Conservation (phyloP, 495 filamentous ascomycete genomes). For the Amphirosellinia nigrospora region DNA sequence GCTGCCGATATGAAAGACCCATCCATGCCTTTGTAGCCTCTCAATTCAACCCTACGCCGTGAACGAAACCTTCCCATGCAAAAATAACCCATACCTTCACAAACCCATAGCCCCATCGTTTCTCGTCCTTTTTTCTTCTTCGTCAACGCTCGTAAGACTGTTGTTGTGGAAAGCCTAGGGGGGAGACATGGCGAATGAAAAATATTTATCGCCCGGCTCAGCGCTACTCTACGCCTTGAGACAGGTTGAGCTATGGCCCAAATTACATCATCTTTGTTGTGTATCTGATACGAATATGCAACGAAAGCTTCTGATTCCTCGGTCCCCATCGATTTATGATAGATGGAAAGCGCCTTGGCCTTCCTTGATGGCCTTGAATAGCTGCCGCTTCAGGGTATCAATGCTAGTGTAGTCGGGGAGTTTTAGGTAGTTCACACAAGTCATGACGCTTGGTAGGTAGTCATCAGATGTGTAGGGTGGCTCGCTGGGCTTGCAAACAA, state of each 20-base stretch:
- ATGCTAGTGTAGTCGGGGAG: conserved; percentile 91
- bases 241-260: neutral
- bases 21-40: conserved; percentile 25
- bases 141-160: conserved; percentile 33
- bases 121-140: conserved; percentile 30
- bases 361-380: conserved; percentile 89
- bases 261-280: conserved; percentile 1
- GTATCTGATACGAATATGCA: conserved; percentile 11
- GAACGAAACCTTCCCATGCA: conserved; percentile 41
- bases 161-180: neutral
- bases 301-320: neutral
- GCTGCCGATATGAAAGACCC: conserved; percentile 24
- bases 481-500: conserved; percentile 97
- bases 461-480: conserved; percentile 94
- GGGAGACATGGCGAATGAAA: neutral
- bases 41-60: conserved; percentile 38
- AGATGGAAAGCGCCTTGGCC: conserved; percentile 99
- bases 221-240: neutral
- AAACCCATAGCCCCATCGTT: conserved; percentile 29
- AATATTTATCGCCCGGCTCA: conserved; percentile 2
- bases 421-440: conserved; percentile 99
- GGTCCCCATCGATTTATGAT: conserved; percentile 60
- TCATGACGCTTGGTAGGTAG: conserved; percentile 98
- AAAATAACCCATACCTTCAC: conserved; percentile 24
- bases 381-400: conserved; percentile 72